Evolutionary conservation across 441 rosid species (phyloP), one percentile per base, ranked within the genome.

Genomic region (Euphorbia corollata): DNA sequence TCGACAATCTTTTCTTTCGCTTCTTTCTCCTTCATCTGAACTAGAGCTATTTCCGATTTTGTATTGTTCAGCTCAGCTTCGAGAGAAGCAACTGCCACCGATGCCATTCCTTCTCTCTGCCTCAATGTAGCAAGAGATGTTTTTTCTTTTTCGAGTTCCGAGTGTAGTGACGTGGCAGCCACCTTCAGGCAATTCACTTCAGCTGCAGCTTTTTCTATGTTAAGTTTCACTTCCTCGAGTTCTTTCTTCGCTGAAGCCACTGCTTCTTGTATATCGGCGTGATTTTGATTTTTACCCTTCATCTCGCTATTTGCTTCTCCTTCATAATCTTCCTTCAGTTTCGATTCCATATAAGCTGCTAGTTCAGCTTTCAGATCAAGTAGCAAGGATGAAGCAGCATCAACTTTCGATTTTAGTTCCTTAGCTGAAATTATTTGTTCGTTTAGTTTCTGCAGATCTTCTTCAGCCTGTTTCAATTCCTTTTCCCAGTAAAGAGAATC

Each of bases 91-190:
- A 87, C 96, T 19, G 92, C 87, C 32, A 88, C 73, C 0, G 89
- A 80, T 8, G 96, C 95, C 86, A 88, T 86, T 70, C 95, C 97
- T 86, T 93, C 98, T 80, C 96, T 82, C 74, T 90, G 96, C 76
- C 75, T 84, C 30, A 85, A 70, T 1, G 81, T 55, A 22, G 85
- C 82, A 68, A 90, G 89, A 36, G 83, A 81, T 0, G 80, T 68
- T 64, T 80, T 93, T 73, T 93, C 95, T 68, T 70, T 82, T 68
- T 87, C 92, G 30, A 90, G 84, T 70, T 93, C 98, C 0, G 79
- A 61, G 54, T 82, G 80, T 60, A 93, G 77, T 3, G 98, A 81
- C 23, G 74, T 59, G 51, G 85, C 81, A 8, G 98, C 94, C 68
- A 87, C 79, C 75, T 87, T 90, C 79, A 93, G 77, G 81, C 77